Conservation (phyloP, 1,284 basidiomycete species). For the Tetrapyrgos nigripes region DNA sequence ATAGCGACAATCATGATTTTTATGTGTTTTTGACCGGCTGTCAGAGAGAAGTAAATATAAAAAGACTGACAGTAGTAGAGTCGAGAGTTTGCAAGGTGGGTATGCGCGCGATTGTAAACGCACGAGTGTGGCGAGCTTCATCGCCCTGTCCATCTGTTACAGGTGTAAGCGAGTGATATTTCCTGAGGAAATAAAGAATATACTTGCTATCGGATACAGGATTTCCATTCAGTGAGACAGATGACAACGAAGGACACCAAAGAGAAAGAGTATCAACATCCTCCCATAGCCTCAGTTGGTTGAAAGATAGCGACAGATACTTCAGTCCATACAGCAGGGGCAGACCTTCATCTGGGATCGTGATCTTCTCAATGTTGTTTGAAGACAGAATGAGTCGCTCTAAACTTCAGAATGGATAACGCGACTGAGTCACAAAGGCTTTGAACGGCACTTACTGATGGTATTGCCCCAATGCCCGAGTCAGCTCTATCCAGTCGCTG, state of each 20-base stretch:
- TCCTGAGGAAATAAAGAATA: constrained; percentile 11
- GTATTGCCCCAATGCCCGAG: constrained; percentile 52
- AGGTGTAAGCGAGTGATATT: constrained; percentile 13
- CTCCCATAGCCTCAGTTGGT: constrained; percentile 67
- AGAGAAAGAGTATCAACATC: constrained; percentile 72
- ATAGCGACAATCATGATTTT: constrained; percentile 25
- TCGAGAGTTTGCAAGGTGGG: constrained; percentile 71
- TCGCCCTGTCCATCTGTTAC: constrained; percentile 37
- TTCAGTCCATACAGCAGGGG: constrained; percentile 44
- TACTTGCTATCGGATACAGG: constrained; percentile 62
- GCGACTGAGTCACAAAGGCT: constrained; percentile 9
- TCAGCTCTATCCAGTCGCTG: constrained; percentile 63
- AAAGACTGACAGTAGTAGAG: constrained; percentile 61
- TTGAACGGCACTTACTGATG: constrained; percentile 49
- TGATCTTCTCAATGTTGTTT: constrained; percentile 63
- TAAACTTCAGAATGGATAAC: constrained; percentile 47
- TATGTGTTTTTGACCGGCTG: constrained; percentile 5
- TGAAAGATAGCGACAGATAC: constrained; percentile 71
- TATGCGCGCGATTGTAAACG: constrained; percentile 77
- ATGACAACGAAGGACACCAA: constrained; percentile 71
- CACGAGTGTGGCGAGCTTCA: constrained; percentile 56
- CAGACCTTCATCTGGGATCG: constrained; percentile 38
- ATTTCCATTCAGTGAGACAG: constrained; percentile 65
- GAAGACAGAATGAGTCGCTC: constrained; percentile 73
- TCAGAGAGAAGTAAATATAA: constrained; percentile 1